Evolutionary conservation across 2,329 filamentous ascomycete genomes (phyloP).

Genomic region (Didymella segeticola): DNA sequence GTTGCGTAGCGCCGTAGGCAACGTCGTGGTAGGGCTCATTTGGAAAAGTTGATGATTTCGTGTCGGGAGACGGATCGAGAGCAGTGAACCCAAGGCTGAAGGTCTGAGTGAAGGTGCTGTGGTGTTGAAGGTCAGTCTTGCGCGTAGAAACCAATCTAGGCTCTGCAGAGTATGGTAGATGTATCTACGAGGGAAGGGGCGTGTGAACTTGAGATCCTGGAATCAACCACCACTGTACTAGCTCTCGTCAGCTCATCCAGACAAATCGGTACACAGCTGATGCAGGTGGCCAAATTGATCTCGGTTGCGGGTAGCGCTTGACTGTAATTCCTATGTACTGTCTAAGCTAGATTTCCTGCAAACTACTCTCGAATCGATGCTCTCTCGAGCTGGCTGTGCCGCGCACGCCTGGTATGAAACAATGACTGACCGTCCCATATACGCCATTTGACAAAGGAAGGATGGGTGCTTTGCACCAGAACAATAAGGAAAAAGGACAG

Average conservation of each 20-base stretch:
- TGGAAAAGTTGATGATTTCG: background rate
- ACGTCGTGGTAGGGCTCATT: background rate
- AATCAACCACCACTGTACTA: background rate
- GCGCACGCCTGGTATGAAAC: conserved; percentile 10
- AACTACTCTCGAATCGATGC: background rate
- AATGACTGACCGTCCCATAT: conserved; percentile 9
- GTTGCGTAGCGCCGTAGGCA: background rate
- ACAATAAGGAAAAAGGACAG: conserved; percentile 3
- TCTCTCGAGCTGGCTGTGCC: conserved; percentile 13
- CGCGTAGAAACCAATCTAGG: background rate
- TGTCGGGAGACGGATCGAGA: background rate
- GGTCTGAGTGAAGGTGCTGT: background rate
- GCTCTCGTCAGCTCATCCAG: background rate
- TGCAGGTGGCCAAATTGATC: background rate
- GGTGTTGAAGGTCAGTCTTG: background rate
- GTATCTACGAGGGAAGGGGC: background rate
- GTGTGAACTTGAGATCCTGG: background rate
- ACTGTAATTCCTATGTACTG: conserved; percentile 4
- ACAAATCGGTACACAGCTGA: background rate
- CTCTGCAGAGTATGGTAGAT: background rate
- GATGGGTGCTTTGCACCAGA: conserved; percentile 3
- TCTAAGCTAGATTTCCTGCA: background rate
- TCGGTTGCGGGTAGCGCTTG: conserved; percentile 2
- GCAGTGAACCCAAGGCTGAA: background rate
- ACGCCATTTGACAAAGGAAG: conserved; percentile 18